Evolutionary conservation across 176 grass and related monocot genomes (phyloP), one percentile per base, ranked within the genome.

Genomic region (Dactylis glomerata): DNA sequence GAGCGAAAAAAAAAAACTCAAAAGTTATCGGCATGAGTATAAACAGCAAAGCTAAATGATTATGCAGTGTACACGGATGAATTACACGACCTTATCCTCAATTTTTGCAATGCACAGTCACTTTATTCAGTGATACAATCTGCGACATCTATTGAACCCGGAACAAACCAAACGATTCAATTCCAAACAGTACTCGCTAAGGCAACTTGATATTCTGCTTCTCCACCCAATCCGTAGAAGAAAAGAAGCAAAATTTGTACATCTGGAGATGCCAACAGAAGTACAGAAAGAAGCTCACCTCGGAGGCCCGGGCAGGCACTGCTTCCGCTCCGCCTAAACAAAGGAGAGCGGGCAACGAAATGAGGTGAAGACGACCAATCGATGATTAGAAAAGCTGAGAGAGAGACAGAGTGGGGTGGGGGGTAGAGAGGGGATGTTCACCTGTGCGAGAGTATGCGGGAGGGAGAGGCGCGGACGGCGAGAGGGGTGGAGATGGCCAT

Each of bases 401-500:
- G 56, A 15, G 62, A 76, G 37, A 10, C 0, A 17, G 10, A n/a
- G n/a, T n/a, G n/a, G n/a, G n/a, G n/a, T n/a, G 20, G 20, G 36
- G 27, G 34, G 27, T 37, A n/a, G 45, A 51, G 46, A 50, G 45
- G 27, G 16, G 8, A 27, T 22, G 3, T 50, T 50, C 45, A 74
- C 71, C 71, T 74, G 71, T 6, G 4, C 71, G 27, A 50, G 71
- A 50, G 17, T 33, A 62, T 33, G 22, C 27, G 6, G 22, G 27
- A 55, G 27, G 92, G 40, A 19, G 45, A 40, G 54, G 83, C 69
- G 30, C 42, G 82, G 78, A 83, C 27, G 27, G 81, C 83, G 67
- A 92, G 58, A n/a, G 87, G 67, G 17, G 68, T 27, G 61, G 89
- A 84, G 84, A 87, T 65, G 74, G 87, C 72, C 81, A 92, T 76